Base-by-base conservation (phyloP, 2,329 filamentous ascomycete species). In the Aspergillus alliaceus region DNA sequence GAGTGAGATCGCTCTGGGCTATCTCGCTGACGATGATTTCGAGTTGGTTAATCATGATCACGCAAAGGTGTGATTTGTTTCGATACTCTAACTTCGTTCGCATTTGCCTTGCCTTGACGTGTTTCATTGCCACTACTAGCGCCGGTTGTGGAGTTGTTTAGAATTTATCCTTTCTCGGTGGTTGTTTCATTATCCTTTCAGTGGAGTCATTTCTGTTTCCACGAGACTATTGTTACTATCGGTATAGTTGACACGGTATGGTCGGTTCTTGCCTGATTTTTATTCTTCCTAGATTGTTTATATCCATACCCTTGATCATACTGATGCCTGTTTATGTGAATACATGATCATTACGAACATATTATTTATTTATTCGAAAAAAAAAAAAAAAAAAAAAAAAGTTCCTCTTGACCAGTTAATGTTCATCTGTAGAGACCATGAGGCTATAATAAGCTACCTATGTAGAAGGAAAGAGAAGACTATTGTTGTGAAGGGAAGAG, bases 11-110 rank as follows among this genome's bases (percentile, higher is more conserved):
- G 54, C 59, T 22, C 54, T 42, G 27, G 67, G 69, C 27, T 70
- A 71, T 57, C 59, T 64, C 4, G 70, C 68, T 6, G 69, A 70
- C 44, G 77, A 77, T 53, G 77, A 77, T 53, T 79, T 77, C 60
- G 76, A 78, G 66, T 54, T 79, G 40, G 70, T 79, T 34, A 70
- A 75, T 53, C 66, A 70, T 46, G 63, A 67, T 56, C 62, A 69
- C 42, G 54, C 72, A 27, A 69, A 57, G 66, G n/a, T 34, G 24
- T 34, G 35, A 44, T 18, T 29, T 15, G 14, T 12, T 32, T 2
- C 20, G 1, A 27, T n/a, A 8, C 15, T 27, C 14, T 44, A 44
- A 15, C 22, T 7, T 42, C 15, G 6, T 44, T 6, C 25, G 15
- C 18, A 15, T 32, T 15, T 14, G 14, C n/a, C 24, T 27, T 47